These are phyloP conservation scores for Rhizopogon vulgaris DNA, from an alignment of 768 basidiomycete genomes.

Conservation along the genomic window DNA sequence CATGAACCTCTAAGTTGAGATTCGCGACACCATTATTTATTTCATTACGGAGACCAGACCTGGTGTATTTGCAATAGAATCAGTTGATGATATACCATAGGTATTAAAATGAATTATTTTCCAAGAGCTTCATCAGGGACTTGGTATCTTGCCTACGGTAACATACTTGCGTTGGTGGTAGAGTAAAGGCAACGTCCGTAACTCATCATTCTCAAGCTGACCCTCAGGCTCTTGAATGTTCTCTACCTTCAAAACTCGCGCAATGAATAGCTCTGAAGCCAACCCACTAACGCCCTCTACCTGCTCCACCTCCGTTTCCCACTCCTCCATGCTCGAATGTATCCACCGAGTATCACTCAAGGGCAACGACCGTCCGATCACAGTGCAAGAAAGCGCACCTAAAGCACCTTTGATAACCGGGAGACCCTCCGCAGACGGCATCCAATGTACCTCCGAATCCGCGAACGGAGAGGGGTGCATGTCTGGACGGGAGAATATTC, in stretches of 20 bases:
- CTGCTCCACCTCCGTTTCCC: constrained; percentile 9
- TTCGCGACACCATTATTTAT: background rate
- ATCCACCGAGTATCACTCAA: constrained; percentile 49
- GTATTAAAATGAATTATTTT: background rate
- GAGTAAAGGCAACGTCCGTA: constrained; percentile 47
- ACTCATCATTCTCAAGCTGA: constrained; percentile 10
- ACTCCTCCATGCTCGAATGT: constrained; percentile 12
- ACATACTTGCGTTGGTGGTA: constrained; percentile 60
- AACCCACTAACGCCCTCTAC: constrained; percentile 26
- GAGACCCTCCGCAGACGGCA: constrained; percentile 44
- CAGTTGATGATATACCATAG: background rate
- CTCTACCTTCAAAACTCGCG: constrained; percentile 63
- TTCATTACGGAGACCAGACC: background rate
- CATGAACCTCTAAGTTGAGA: background rate
- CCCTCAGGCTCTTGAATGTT: constrained; percentile 25
- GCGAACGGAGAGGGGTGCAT: constrained; percentile 57
- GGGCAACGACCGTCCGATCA: constrained; percentile 56
- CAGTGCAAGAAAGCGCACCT: constrained; percentile 67
- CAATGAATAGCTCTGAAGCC: constrained; percentile 75
- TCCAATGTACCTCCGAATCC: constrained; percentile 29
- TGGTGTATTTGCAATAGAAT: background rate
- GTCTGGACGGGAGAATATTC: constrained; percentile 69
- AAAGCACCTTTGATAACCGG: constrained; percentile 55
- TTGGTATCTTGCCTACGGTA: constrained; percentile 33
- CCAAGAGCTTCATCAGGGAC: background rate